phyloP scores from a whole-genome alignment of 257 asterid genomes.

The Solanum chilense region DNA sequence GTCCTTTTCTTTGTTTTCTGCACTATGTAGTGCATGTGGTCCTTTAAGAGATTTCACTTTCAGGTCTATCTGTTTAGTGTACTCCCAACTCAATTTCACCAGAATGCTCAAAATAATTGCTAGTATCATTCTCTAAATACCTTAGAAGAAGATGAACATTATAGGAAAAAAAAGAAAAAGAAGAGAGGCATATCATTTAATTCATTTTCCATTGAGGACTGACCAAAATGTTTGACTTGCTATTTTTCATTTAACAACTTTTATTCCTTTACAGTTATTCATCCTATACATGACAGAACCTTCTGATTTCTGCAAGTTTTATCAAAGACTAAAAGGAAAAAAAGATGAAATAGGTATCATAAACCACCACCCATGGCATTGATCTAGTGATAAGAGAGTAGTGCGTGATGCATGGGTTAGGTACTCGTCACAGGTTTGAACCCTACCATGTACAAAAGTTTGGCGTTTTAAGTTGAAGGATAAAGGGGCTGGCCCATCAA shows the following conservation, averaged over 20 bases:
- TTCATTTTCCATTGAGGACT: neutral
- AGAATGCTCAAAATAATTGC: neutral
- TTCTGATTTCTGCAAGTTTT: neutral
- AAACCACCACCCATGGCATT: neutral
- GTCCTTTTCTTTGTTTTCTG: slow-evolving; percentile 20
- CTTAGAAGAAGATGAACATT: neutral
- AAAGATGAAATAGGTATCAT: neutral
- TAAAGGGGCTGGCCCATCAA: neutral
- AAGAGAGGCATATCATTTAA: neutral
- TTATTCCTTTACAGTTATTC: neutral
- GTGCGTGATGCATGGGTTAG: neutral
- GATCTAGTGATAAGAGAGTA: neutral
- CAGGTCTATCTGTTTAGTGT: slow-evolving; percentile 6
- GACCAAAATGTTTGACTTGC: neutral
- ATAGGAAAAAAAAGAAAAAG: neutral
- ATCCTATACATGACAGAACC: neutral
- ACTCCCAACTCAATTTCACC: neutral
- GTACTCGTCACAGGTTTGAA: neutral
- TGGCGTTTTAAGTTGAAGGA: neutral
- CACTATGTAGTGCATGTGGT: slow-evolving; percentile 26
- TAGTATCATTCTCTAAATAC: neutral
- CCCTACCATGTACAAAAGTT: neutral
- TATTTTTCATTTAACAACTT: neutral
- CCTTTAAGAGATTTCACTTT: slow-evolving; percentile 21
- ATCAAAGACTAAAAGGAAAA: neutral